These are phyloP conservation scores for Lumnitzera littorea DNA, from an alignment of 345 rosid species.

Conservation along the genomic window DNA sequence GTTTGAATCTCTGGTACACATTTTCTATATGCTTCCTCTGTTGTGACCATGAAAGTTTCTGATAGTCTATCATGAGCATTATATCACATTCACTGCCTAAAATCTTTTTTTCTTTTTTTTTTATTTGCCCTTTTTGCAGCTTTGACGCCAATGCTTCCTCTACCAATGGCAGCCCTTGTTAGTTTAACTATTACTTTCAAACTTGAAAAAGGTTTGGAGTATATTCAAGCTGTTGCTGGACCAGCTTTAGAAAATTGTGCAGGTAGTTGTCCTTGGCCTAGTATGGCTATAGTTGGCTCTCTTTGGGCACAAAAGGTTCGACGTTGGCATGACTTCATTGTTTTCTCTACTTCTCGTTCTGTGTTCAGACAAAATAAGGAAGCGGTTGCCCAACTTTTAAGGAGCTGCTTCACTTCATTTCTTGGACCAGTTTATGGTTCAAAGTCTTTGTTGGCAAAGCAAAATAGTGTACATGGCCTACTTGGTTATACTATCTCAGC, in stretches of 20 bases:
- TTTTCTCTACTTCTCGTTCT: constrained; percentile 43
- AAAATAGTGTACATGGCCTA: constrained; percentile 33
- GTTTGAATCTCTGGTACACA: no score
- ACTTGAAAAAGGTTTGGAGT: constrained; percentile 35
- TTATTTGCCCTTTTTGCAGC: constrained; percentile 24
- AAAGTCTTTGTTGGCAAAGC: constrained; percentile 19
- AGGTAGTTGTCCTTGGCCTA: constrained; percentile 45
- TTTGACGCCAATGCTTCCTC: constrained; percentile 37
- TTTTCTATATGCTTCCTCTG: neutral
- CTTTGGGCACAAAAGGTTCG: constrained; percentile 65
- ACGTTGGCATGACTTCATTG: constrained; percentile 59
- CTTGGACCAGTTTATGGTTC: constrained; percentile 29
- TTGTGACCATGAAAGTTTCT: neutral
- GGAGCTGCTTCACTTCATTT: constrained; percentile 57
- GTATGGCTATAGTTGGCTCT: constrained; percentile 42
- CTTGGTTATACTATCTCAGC: constrained; percentile 33
- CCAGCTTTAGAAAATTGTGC: constrained; percentile 58
- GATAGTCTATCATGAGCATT: constrained; percentile 1
- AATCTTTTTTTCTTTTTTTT: constrained; percentile 5
- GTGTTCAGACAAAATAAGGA: constrained; percentile 42
- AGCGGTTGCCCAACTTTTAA: constrained; percentile 47
- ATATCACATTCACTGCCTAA: neutral
- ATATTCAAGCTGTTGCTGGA: constrained; percentile 54
- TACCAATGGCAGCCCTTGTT: constrained; percentile 65
- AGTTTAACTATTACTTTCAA: constrained; percentile 70